Base-by-base conservation (phyloP, 164 flowering plant species). In the Akebia trifoliata region DNA sequence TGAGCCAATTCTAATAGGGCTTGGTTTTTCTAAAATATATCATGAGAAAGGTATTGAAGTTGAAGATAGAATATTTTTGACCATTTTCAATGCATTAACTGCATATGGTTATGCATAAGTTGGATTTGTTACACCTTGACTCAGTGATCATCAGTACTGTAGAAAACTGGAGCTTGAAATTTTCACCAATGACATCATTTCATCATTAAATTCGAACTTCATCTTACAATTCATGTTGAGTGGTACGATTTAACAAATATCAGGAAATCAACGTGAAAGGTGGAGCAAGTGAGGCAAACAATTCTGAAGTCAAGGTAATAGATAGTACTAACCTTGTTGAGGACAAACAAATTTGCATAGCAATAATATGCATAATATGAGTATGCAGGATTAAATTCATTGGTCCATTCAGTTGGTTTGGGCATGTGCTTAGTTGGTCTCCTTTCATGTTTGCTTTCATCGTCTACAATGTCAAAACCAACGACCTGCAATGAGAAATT, bases 341-440 rank as follows among this genome's bases (percentile, higher is more conserved):
- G 83, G 28, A 78, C 73, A 47, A 68, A 82, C 37, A 82, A 51
- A 56, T 82, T 82, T 14, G 85, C 83, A 68, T 78, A 82, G 65
- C 73, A 72, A 51, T 82, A 82, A 50, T 82, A 82, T 26, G 78
- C 67, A 72, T 82, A 82, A 61, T 82, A 80, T 0, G 87, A 69
- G 40, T 57, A 82, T 14, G 87, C 84, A 38, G 87, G 87, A 68
- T 82, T 82, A 64, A 80, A 80, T 10, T 60, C 81, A 64, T 82
- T 82, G 36, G 81, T 82, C 87, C 87, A 82, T 60, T 82, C 76
- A 59, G 81, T 57, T 14, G 87, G 87, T 2, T 40, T 73, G 7
- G 81, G 83, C 85, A 80, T 82, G 74, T 82, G 87, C 59, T 82
- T 82, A 21, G 81, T 82, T 29, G 84, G 87, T 36, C 82, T 82